A percentile compares a stretch with the other conserved stretches of the same genome.
These are phyloP conservation scores for Microthlaspi erraticum DNA, from an alignment of 345 rosid genomes.

Conservation along the genomic window DNA sequence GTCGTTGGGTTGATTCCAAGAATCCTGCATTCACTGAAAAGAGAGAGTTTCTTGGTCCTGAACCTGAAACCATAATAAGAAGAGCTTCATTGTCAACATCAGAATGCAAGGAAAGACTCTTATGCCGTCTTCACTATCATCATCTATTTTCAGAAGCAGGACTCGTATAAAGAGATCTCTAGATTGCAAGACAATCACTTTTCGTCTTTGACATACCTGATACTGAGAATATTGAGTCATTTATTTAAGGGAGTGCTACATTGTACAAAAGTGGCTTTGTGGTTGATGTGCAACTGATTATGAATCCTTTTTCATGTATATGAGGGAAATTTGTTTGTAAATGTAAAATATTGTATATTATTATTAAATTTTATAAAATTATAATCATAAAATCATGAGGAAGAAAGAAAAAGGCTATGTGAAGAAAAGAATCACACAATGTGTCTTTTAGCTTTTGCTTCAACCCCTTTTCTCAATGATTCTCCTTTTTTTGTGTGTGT, in stretches of 20 bases:
- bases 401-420: conserved; percentile 25
- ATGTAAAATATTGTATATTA: conserved; percentile 1
- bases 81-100: conserved; percentile 28
- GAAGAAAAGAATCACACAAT: conserved; percentile 36
- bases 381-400: background rate
- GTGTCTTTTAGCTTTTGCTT: conserved; percentile 34
- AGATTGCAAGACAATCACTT: conserved; percentile 21
- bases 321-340: conserved; percentile 19
- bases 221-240: conserved; percentile 37
- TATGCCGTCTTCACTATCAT: conserved; percentile 20
- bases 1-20: conserved; percentile 4
- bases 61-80: conserved; percentile 25
- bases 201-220: conserved; percentile 37
- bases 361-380: background rate
- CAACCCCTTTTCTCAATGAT: conserved; percentile 26
- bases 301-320: conserved; percentile 2
- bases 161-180: conserved; percentile 6
- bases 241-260: background rate
- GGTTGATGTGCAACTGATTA: conserved; percentile 24
- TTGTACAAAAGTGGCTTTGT: conserved; percentile 6
- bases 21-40: conserved; percentile 16
- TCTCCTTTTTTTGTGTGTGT: background rate
- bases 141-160: conserved; percentile 35
- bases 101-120: conserved; percentile 42
- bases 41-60: conserved; percentile 28